phyloP scores from a whole-genome alignment of 305 asterid species.

The Solanum aculeatissimum region DNA sequence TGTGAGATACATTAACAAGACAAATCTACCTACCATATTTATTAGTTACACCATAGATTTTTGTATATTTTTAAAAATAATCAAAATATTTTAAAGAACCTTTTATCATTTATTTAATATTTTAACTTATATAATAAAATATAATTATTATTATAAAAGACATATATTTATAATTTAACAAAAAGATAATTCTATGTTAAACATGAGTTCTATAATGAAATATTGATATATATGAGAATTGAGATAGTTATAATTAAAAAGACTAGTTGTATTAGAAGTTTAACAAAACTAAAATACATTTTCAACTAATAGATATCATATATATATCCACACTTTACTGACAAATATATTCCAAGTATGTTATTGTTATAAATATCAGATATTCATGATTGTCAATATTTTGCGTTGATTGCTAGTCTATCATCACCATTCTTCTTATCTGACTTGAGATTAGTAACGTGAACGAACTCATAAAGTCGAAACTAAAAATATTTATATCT shows the following conservation, averaged over 20 bases:
- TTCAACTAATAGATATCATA: too few relatives aligned
- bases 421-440: not conserved
- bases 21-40: not conserved
- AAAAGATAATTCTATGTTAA: not conserved
- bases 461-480: not conserved
- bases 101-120: not conserved
- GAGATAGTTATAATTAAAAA: not conserved
- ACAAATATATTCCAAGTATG: not conserved
- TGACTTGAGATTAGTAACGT: not conserved
- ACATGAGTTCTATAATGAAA: not conserved
- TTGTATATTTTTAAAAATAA: not conserved
- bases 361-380: too few relatives aligned
- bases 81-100: not conserved
- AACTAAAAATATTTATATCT: too few relatives aligned
- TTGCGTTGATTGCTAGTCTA: fast-evolving
- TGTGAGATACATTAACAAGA: not conserved
- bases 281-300: too few relatives aligned
- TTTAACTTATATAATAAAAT: not conserved
- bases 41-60: not conserved
- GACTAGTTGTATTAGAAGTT: too few relatives aligned
- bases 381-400: not conserved
- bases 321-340: not conserved
- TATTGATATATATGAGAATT: not conserved
- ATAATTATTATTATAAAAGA: not conserved
- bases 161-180: not conserved